Evolutionary conservation across 1,284 basidiomycete species (phyloP), one percentile per base, ranked within the genome.

Genomic region (Ceratobasidium sp.): DNA sequence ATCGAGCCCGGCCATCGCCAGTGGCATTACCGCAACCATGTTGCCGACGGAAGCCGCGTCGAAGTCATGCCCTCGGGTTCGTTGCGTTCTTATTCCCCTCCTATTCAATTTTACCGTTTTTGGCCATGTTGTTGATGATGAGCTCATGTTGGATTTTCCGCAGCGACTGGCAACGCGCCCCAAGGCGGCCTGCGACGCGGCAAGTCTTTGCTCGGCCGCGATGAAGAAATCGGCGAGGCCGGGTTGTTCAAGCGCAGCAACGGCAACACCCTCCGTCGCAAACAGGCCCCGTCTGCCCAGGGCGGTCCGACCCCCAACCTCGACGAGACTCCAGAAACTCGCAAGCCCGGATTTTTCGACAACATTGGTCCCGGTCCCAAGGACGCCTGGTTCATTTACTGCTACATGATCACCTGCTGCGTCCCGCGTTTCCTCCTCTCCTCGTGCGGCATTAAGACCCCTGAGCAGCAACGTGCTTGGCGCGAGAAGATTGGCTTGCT

Each of bases 401-500:
- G 95, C 86, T 94, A 93, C 84, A 83, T 97, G 80, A 82, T 98
- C 79, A 99, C 97, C 20, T 91, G 90, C 84, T 94, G 93, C 84
- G 89, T 97, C 33, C 97, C 97, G 1, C 87, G 90, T 18, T 92
- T 94, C 80, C 82, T 95, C 71, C 89, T 96, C 78, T 88, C 86
- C 79, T 85, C 88, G 61, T 94, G 89, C 82, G 93, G 97, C 78
- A 94, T 98, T 82, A 90, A 91, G 79, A 97, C 94, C 23, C 95
- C 96, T 0, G 98, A 99, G 82, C 94, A 95, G 82, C 96, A 97
- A 85, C 92, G 96, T 75, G 97, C 97, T 58, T 99, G 97, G 95
- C 90, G 98, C 80, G 97, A 99, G 86, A 99, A 99, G 89, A 97
- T 99, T 86, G 97, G 97, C 49, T 90, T 99, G 44, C 88, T 99